Evolutionary conservation across 176 grass and related monocot species (phyloP), one percentile per base, ranked within the genome.

Genomic region (Carex kokanica): DNA sequence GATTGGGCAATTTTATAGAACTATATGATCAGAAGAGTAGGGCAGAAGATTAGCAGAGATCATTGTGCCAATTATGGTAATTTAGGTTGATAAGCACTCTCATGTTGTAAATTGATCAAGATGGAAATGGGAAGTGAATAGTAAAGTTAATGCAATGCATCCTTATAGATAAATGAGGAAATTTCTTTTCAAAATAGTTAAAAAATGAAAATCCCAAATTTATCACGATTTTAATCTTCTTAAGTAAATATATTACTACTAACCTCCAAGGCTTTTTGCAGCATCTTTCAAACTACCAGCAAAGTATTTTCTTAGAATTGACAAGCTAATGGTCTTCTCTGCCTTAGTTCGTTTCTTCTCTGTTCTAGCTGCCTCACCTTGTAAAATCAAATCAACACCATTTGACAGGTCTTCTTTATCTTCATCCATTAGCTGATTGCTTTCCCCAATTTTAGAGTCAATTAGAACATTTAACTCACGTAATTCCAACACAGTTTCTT

Each of bases 221-320:
- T 8, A 60, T 60, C 8, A 60, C 20, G 20, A 20, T 60, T 60
- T 20, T 11, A 21, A 60, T 20, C n/a, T 60, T 60, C 7, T n/a
- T 21, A 66, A 51, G 24, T 2, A 47, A 51, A 51, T 49, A 47
- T 68, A 73, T 49, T 63, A 24, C 62, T 14, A 78, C 87, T 93
- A 36, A 95, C 96, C 96, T 87, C 96, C 96, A 52, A 98, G 86
- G 80, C 86, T 98, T 43, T 85, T 98, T 49, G 96, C 93, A 86
- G 96, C 96, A 87, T 98, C 96, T 84, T 95, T 93, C 89, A 98
- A 83, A 88, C 93, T 98, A 83, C 96, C 91, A 55, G 96, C 93
- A 6, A 98, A 98, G 81, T 98, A 85, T 64, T 95, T 87, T 17
- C 89, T 89, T 83, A 98, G 92, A 91, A 95, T 78, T 43, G 91